A percentile compares a stretch with the other conserved stretches of the same genome.
phyloP scores from a whole-genome alignment of 1,284 basidiomycete genomes.

The Papiliotrema terrestris region DNA sequence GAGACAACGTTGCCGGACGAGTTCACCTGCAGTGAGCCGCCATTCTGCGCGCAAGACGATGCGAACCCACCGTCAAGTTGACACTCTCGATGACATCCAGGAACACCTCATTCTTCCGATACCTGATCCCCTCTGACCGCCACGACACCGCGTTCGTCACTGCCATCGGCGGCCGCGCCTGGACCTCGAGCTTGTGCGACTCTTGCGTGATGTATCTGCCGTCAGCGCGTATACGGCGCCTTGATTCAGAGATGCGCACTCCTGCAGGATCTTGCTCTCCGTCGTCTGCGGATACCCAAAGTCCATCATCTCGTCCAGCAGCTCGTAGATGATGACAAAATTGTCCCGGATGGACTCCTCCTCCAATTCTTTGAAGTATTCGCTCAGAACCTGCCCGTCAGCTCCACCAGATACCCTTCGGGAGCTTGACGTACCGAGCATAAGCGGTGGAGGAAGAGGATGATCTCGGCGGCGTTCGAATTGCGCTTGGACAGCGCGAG shows the following conservation, averaged over 20 bases:
- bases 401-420: background rate
- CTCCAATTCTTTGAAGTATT: constrained; percentile 99
- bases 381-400: constrained; percentile 69
- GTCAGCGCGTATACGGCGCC: background rate
- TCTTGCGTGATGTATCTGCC: constrained; percentile 96
- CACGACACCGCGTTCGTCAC: constrained; percentile 99
- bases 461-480: constrained; percentile 91
- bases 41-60: no score
- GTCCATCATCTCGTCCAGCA: constrained; percentile 99
- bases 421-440: constrained; percentile 50
- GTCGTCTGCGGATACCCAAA: constrained; percentile 99
- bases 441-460: constrained; percentile 93
- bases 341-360: constrained; percentile 99
- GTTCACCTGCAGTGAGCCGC: constrained; percentile 66
- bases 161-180: constrained; percentile 91
- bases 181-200: constrained; percentile 96
- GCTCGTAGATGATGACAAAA: constrained; percentile 95
- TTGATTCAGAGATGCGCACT: constrained; percentile 56
- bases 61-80: constrained; percentile 74
- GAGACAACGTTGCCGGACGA: constrained; percentile 95
- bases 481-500: constrained; percentile 95
- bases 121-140: constrained; percentile 95
- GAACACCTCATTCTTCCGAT: constrained; percentile 99
- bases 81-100: constrained; percentile 97
- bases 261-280: constrained; percentile 98